phyloP scores from a whole-genome alignment of 2,329 filamentous ascomycete genomes.

The Lecanoromycetidae sp. region DNA sequence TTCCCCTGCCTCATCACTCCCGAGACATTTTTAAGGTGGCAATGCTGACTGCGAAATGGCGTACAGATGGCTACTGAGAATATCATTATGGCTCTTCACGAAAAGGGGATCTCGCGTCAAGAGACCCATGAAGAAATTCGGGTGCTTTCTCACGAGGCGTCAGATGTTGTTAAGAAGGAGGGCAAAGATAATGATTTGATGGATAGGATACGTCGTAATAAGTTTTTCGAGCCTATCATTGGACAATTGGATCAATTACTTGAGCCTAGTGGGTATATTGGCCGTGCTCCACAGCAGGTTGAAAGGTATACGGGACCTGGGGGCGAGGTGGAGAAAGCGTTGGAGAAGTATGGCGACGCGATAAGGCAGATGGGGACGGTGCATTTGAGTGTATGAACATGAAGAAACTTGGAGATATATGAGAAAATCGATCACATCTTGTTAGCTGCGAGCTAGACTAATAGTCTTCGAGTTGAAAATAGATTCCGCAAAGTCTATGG shows the following conservation, averaged over 20 bases:
- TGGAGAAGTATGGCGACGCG: slow-evolving; percentile 16
- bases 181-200: slow-evolving; percentile 72
- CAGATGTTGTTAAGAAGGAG: slow-evolving; percentile 51
- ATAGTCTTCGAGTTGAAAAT: too few relatives aligned
- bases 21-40: too few relatives aligned
- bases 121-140: slow-evolving; percentile 81
- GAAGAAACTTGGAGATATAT: neutral
- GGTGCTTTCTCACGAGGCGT: slow-evolving; percentile 65
- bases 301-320: slow-evolving; percentile 28
- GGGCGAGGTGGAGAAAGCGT: neutral
- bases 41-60: too few relatives aligned
- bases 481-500: neutral
- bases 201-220: slow-evolving; percentile 56
- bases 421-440: too few relatives aligned
- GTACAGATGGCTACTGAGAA: slow-evolving; percentile 65
- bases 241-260: slow-evolving; percentile 56
- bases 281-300: slow-evolving; percentile 43
- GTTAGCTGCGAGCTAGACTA: too few relatives aligned
- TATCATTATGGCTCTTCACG: slow-evolving; percentile 67
- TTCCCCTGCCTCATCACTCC: neutral
- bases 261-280: slow-evolving; percentile 49
- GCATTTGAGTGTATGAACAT: slow-evolving; percentile 6
- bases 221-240: slow-evolving; percentile 64
- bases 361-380: neutral
- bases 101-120: slow-evolving; percentile 59